phyloP scores from a whole-genome alignment of 106 monocot species.

The Platanthera zijinensis region DNA sequence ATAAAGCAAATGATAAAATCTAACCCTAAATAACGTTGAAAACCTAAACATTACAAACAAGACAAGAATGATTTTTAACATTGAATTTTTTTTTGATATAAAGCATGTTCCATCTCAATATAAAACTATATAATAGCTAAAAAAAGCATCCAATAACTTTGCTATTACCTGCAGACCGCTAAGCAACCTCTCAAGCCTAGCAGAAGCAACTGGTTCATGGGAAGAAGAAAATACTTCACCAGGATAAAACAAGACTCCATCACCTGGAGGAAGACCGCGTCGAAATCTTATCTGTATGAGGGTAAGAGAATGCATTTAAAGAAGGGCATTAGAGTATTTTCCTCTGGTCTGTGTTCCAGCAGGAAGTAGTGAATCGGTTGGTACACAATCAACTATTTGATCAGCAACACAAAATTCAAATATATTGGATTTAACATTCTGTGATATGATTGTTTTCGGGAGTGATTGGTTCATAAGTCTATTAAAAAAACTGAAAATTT shows the following conservation, averaged over 20 bases:
- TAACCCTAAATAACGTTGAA: neutral
- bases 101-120: neutral
- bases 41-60: neutral
- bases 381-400: neutral
- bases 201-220: conserved; percentile 80
- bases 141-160: neutral
- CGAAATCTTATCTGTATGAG: conserved; percentile 80
- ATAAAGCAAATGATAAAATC: neutral
- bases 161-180: conserved; percentile 84
- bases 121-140: neutral
- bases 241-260: conserved; percentile 95
- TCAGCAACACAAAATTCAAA: neutral
- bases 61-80: neutral
- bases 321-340: neutral
- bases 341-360: neutral
- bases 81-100: neutral
- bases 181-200: conserved; percentile 73
- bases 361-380: neutral
- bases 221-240: conserved; percentile 94
- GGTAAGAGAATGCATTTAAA: neutral
- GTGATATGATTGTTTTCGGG: neutral
- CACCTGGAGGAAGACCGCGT: conserved; percentile 91
- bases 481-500: conserved; percentile 1
- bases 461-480: neutral
- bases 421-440: neutral